Base-by-base conservation (phyloP, 441 rosid genomes). In the Pelargonium exstipulatum region DNA sequence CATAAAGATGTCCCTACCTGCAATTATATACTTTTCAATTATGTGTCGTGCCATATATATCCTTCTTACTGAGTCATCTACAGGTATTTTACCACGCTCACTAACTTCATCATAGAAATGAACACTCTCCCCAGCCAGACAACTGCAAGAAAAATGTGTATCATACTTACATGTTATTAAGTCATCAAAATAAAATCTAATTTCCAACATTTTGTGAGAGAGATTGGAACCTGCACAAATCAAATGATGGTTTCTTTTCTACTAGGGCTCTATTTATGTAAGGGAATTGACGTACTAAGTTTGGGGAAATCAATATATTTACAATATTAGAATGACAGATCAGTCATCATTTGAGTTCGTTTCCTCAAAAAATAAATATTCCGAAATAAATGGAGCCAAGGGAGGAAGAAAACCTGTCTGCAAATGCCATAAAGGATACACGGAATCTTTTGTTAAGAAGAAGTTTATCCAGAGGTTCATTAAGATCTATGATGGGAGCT, bases 31-130 rank as follows among this genome's bases (percentile, higher is more conserved):
- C 79, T 88, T 89, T 72, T 88, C 88, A 69, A 93, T 88, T 69
- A 93, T 90, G 84, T 93, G 96, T 3, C 98, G 82, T 68, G 96
- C 86, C 94, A 90, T 93, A 73, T 93, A 93, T 75, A 93, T 89
- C 80, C 93, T 85, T 80, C 92, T 82, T 29, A 82, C 78, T 9
- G 85, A 73, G 74, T 90, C 98, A 75, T 79, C 83, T 53, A 65
- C 62, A 4, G 91, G 89, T 75, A 93, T 89, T 85, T 90, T 93
- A 18, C 83, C 79, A 79, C 78, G 95, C 74, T 89, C 98, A 61
- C 78, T 84, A 49, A 93, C 92, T 79, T 93, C 97, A 20, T 84
- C 90, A 63, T 83, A 91, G 86, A 90, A 93, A 87, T 93, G 96
- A 74, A 90, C 82, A 16, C 91, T 89, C 86, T 90, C 98, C 72